A percentile compares a stretch with the other conserved stretches of the same genome.
These are phyloP conservation scores for Flammula alnicola DNA, from an alignment of 1,284 basidiomycete species.

Conservation along the genomic window DNA sequence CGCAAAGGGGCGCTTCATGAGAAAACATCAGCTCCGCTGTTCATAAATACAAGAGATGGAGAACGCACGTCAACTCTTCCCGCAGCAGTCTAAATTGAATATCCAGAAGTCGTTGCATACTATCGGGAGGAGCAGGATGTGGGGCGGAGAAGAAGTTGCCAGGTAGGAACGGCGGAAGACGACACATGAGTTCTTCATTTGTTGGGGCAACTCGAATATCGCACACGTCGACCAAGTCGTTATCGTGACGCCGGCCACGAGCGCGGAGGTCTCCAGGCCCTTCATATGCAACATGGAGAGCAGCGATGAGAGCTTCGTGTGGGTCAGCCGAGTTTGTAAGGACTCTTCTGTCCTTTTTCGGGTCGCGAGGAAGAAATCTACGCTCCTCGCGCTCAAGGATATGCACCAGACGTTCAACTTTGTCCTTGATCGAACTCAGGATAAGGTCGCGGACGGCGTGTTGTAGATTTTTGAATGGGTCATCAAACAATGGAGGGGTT, in stretches of 20 bases:
- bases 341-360: too few species aligned
- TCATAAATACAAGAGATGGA: background rate
- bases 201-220: conserved; percentile 69
- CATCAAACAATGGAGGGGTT: too few species aligned
- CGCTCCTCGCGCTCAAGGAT: too few species aligned
- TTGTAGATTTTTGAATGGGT: too few species aligned
- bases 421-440: too few species aligned
- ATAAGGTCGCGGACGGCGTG: too few species aligned
- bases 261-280: conserved; percentile 15
- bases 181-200: conserved; percentile 57
- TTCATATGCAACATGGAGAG: conserved; percentile 42
- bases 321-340: too few species aligned
- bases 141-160: conserved; percentile 60
- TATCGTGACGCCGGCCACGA: conserved; percentile 50
- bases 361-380: too few species aligned
- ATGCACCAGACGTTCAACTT: too few species aligned
- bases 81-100: conserved; percentile 73
- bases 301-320: conserved; percentile 45
- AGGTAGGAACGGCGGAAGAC: conserved; percentile 56
- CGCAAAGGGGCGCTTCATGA: conserved; percentile 54
- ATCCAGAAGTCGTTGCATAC: conserved; percentile 68
- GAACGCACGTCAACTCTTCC: conserved; percentile 66
- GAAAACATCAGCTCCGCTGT: background rate
- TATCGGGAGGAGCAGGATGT: conserved; percentile 57
- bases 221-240: conserved; percentile 60